Percentiles rank a stretch among this genome's conserved stretches.
Evolutionary conservation across 768 basidiomycete genomes (phyloP).

Genomic region (Pholiota microspora): DNA sequence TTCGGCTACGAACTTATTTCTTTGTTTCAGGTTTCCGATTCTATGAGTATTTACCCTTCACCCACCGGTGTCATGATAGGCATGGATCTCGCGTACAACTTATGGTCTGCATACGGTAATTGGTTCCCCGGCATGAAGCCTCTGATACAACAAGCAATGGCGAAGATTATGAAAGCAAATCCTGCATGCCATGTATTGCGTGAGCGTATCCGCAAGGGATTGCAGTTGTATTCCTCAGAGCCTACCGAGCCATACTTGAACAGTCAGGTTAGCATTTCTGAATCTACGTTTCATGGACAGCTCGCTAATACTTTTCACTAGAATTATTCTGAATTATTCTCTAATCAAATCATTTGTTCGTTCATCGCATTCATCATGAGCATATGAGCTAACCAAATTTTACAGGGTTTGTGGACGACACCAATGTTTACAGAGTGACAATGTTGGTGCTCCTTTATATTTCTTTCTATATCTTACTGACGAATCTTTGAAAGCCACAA

Average conservation of each 20-base stretch:
- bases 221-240: constrained; percentile 98
- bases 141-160: constrained; percentile 97
- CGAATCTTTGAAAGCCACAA: constrained; percentile 69
- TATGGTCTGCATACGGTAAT: constrained; percentile 98
- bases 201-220: constrained; percentile 97
- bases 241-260: constrained; percentile 99
- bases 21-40: constrained; percentile 73
- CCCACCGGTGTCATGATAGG: constrained; percentile 99
- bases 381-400: constrained; percentile 2
- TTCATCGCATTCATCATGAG: constrained; percentile 3
- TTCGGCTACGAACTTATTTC: constrained; percentile 1
- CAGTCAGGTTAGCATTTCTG: constrained; percentile 65
- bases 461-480: background rate
- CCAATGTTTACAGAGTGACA: constrained; percentile 99
- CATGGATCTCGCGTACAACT: constrained; percentile 97
- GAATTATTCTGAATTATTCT: constrained; percentile 95
- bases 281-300: background rate
- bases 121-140: constrained; percentile 99
- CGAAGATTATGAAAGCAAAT: constrained; percentile 99
- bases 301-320: no score
- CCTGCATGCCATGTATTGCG: constrained; percentile 96
- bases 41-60: constrained; percentile 99
- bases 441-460: constrained; percentile 47
- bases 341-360: constrained; percentile 94
- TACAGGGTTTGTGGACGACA: constrained; percentile 97